Conservation (phyloP, 2,329 filamentous ascomycete genomes). For the Trichoderma afroharzianum region DNA sequence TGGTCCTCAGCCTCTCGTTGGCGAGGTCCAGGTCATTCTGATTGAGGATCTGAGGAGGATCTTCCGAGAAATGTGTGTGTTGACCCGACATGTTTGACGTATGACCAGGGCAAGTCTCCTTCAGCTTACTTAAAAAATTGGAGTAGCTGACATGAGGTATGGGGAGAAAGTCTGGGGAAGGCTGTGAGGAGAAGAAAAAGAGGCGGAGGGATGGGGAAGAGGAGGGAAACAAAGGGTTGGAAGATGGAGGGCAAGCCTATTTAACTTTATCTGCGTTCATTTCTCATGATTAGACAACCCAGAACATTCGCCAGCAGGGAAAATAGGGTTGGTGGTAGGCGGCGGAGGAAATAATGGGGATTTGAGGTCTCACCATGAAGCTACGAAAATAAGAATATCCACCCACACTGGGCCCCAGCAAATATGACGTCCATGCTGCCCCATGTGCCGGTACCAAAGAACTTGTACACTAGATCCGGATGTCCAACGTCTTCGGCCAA, state of each 20-base stretch:
- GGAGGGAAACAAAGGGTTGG: background rate
- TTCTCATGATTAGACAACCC: background rate
- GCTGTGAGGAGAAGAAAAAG: background rate
- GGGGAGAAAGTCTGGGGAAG: constrained; percentile 9
- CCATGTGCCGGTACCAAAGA: background rate
- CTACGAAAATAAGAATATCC: constrained; percentile 2
- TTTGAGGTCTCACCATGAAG: constrained; percentile 1
- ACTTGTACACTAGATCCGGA: background rate
- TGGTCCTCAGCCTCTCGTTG: constrained; percentile 36
- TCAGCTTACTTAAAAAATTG: background rate
- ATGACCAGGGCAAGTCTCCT: background rate
- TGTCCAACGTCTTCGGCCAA: constrained; percentile 13
- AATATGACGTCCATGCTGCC: constrained; percentile 11
- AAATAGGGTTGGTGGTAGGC: background rate
- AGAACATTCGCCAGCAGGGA: background rate
- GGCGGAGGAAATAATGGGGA: constrained; percentile 13
- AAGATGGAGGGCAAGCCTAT: background rate
- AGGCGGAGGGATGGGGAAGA: constrained; percentile 4
- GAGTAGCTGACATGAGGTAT: background rate
- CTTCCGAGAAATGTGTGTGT: constrained; percentile 33
- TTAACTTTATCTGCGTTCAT: constrained; percentile 14
- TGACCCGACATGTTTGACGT: constrained; percentile 13
- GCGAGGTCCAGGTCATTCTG: constrained; percentile 34
- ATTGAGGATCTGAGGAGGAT: constrained; percentile 37
- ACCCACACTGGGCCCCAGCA: constrained; percentile 3